A percentile compares a stretch with the other conserved stretches of the same genome.
phyloP scores from a whole-genome alignment of 768 basidiomycete genomes.

The Artomyces pyxidatus region DNA sequence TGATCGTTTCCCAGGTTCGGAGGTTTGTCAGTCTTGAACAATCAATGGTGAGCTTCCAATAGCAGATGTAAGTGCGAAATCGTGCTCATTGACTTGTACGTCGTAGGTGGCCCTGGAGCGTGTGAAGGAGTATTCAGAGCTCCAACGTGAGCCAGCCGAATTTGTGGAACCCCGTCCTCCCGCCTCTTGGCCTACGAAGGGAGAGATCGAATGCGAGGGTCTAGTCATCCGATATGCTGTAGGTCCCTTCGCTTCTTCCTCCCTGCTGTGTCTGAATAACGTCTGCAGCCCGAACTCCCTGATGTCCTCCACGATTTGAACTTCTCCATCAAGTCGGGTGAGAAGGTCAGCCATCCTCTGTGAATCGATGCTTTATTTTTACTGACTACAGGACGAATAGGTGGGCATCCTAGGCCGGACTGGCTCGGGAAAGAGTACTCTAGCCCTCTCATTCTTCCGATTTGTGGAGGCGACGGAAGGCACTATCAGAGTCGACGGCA shows the following conservation, averaged over 20 bases:
- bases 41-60: constrained; percentile 68
- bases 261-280: constrained; percentile 2
- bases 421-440: constrained; percentile 65
- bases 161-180: constrained; percentile 82
- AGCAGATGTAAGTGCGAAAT: too few relatives aligned
- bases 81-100: background rate
- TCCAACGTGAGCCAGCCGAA: constrained; percentile 72
- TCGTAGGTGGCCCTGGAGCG: constrained; percentile 75
- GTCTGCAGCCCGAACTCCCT: constrained; percentile 69
- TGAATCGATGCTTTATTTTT: background rate
- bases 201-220: constrained; percentile 62
- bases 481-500: constrained; percentile 63
- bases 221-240: constrained; percentile 76
- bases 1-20: constrained; percentile 37
- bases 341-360: constrained; percentile 48
- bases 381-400: constrained; percentile 23
- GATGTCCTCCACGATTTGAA: constrained; percentile 74
- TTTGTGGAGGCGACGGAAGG: constrained; percentile 85
- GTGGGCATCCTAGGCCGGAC: constrained; percentile 67
- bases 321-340: constrained; percentile 64
- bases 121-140: constrained; percentile 84
- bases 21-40: constrained; percentile 86
- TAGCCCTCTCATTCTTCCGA: constrained; percentile 80
- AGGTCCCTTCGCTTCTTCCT: background rate
- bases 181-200: constrained; percentile 67